These are phyloP conservation scores for Tuber aestivum DNA, from an alignment of 495 filamentous ascomycete species.

Conservation along the genomic window DNA sequence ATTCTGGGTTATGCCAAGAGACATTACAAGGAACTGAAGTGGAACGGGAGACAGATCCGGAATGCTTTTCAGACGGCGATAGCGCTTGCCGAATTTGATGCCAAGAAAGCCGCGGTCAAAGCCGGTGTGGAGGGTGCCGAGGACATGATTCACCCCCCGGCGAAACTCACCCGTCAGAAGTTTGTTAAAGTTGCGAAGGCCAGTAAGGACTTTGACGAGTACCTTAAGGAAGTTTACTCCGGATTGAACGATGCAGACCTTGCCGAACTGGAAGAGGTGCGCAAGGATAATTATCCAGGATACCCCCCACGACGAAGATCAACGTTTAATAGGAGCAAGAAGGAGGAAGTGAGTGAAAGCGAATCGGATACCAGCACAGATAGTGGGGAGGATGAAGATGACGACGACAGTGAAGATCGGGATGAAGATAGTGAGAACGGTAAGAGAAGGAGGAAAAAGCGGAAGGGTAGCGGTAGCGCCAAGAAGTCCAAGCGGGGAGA, in stretches of 20 bases:
- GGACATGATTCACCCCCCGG: not conserved
- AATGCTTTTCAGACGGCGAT: constrained; percentile 31
- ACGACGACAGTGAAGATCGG: not conserved
- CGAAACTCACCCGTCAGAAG: not conserved
- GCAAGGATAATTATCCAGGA: not conserved
- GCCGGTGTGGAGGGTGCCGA: not conserved
- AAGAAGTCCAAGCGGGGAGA: not conserved
- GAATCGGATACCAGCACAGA: not conserved
- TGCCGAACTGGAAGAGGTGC: not conserved
- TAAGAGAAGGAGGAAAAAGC: not conserved
- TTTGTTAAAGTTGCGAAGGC: not conserved
- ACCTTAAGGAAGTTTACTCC: not conserved
- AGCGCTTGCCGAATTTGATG: constrained; percentile 22
- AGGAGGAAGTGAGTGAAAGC: not conserved
- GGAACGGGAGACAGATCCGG: constrained; percentile 34
- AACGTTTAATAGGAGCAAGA: not conserved
- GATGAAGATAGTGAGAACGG: not conserved
- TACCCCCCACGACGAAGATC: not conserved
- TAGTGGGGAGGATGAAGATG: not conserved
- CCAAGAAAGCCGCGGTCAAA: not conserved
- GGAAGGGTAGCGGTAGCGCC: not conserved
- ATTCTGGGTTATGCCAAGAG: constrained; percentile 12
- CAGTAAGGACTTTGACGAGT: not conserved
- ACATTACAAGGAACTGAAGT: constrained; percentile 10
- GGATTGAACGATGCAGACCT: not conserved